A percentile compares a stretch with the other conserved stretches of the same genome.
Conservation (phyloP, 2,329 filamentous ascomycete species). For the Emergomyces pasteurianus region DNA sequence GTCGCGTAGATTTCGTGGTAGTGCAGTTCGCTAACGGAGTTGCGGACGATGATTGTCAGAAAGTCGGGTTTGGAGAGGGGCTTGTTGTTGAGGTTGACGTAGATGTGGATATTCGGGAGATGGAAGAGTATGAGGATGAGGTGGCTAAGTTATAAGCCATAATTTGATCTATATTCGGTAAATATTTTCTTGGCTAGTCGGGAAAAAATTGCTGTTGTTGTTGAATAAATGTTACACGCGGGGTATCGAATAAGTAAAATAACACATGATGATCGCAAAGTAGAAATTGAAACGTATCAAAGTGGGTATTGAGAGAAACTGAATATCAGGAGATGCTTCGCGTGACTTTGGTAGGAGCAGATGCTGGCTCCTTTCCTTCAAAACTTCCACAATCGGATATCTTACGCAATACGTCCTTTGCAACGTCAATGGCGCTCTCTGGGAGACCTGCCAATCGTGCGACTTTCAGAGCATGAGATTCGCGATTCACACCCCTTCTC, state of each 20-base stretch:
- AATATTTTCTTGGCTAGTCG: neutral
- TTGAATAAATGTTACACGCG: neutral
- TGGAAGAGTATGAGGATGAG: constrained; percentile 1
- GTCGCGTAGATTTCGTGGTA: constrained; percentile 73
- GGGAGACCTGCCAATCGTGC: constrained; percentile 75
- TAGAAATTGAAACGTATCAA: neutral
- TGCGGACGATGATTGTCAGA: constrained; percentile 74
- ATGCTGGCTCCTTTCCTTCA: neutral
- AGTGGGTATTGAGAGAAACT: neutral
- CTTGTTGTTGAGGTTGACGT: constrained; percentile 14
- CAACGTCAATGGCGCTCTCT: constrained; percentile 56
- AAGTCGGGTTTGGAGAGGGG: constrained; percentile 44
- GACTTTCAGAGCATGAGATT: constrained; percentile 92
- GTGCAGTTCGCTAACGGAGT: constrained; percentile 82
- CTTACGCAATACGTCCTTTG: constrained; percentile 37
- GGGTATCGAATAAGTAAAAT: neutral
- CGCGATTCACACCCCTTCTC: constrained; percentile 66
- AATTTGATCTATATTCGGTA: neutral
- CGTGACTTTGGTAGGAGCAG: neutral
- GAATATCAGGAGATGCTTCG: neutral
- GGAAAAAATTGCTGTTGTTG: neutral
- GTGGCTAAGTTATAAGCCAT: neutral
- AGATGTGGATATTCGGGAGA: neutral
- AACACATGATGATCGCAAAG: neutral
- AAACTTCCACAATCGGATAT: neutral